Evolutionary conservation across 148 eudicot species (phyloP).

Genomic region (Limonium bicolor): DNA sequence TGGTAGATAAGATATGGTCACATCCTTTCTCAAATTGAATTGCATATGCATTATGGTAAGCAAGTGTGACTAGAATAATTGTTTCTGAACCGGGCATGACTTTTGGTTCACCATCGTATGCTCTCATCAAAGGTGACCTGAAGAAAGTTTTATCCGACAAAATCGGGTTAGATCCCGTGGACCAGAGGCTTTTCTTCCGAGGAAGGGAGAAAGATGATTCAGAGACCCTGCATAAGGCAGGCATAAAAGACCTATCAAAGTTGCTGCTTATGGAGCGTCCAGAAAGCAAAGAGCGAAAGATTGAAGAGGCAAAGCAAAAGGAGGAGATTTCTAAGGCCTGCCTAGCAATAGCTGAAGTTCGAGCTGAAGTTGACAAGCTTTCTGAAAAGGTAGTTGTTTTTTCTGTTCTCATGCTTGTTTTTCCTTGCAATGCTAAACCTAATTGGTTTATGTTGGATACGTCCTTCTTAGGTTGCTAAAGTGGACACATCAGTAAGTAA

Average conservation of each 20-base stretch:
- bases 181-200: conserved; percentile 53
- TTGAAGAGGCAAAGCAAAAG: conserved; percentile 32
- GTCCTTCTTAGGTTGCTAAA: conserved; percentile 7
- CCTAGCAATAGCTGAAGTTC: conserved; percentile 51
- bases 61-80: background rate
- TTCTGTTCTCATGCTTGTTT: too few species aligned
- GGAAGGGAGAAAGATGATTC: conserved; percentile 69
- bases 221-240: conserved; percentile 41
- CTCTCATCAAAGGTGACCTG: conserved; percentile 37
- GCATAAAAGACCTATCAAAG: conserved; percentile 70
- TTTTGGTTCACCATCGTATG: conserved; percentile 1
- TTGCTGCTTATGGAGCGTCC: conserved; percentile 50
- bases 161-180: conserved; percentile 51
- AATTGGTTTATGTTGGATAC: too few species aligned
- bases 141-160: conserved; percentile 38
- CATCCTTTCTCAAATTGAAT: background rate
- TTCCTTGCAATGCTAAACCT: too few species aligned
- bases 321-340: conserved; percentile 32
- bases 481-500: conserved; percentile 4
- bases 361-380: conserved; percentile 58
- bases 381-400: conserved; percentile 43
- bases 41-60: background rate
- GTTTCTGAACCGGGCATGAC: background rate
- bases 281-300: conserved; percentile 24
- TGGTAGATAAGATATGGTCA: too few species aligned